These are phyloP conservation scores for Euphorbia tirucalli DNA, from an alignment of 345 rosid species.

Conservation along the genomic window DNA sequence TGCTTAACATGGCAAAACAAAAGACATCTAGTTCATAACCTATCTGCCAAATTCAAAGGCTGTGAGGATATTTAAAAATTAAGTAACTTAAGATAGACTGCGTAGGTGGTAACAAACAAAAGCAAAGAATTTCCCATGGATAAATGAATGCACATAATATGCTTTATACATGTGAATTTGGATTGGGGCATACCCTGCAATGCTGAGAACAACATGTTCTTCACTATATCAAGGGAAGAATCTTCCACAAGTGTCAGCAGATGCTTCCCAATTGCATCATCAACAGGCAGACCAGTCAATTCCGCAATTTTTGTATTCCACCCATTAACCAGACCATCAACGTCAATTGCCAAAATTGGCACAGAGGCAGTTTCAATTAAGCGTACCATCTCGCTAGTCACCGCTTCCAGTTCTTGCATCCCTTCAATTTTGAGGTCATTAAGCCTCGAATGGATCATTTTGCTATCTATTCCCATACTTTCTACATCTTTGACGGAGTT, in stretches of 20 bases:
- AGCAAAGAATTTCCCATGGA: no score
- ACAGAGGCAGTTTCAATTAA: conserved; percentile 89
- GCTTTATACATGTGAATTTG: neutral
- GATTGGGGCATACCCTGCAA: conserved; percentile 59
- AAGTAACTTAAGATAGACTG: no score
- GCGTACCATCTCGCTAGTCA: conserved; percentile 94
- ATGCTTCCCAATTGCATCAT: conserved; percentile 81
- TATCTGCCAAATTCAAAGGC: no score
- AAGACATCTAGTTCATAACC: no score
- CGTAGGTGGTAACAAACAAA: no score
- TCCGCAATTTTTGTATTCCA: conserved; percentile 94
- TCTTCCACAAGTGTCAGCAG: conserved; percentile 82
- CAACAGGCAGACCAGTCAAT: conserved; percentile 77
- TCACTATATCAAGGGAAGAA: conserved; percentile 59
- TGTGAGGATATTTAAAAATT: no score
- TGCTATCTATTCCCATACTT: conserved; percentile 40
- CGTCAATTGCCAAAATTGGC: conserved; percentile 88
- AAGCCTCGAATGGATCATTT: conserved; percentile 55
- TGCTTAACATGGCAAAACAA: no score
- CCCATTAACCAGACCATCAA: conserved; percentile 82
- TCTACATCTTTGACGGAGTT: conserved; percentile 68
- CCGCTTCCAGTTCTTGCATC: conserved; percentile 85
- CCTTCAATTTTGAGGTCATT: conserved; percentile 80
- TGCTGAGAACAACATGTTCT: conserved; percentile 67
- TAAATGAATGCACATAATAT: no score